A percentile compares a stretch with the other conserved stretches of the same genome.
phyloP scores from a whole-genome alignment of 2,329 filamentous ascomycete species.

The Fonsecaea erecta region DNA sequence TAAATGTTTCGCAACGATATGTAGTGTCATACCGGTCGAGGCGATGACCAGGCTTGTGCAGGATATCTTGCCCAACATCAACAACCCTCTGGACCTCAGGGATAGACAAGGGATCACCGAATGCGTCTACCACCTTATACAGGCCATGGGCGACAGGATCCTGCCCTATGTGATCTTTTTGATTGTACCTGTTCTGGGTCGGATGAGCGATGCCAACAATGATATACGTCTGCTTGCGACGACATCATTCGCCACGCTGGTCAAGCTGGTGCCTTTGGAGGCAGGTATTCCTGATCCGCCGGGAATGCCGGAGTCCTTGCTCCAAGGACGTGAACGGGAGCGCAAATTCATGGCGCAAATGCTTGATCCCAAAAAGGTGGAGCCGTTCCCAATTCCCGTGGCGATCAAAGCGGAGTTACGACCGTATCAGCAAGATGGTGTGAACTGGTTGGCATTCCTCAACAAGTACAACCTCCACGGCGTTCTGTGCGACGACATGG shows the following conservation, averaged over 20 bases:
- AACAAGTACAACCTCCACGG: constrained; percentile 98
- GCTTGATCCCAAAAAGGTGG: constrained; percentile 94
- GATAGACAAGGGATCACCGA: constrained; percentile 93
- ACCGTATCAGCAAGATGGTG: constrained; percentile 97
- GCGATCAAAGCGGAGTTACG: constrained; percentile 95
- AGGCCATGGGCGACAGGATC: constrained; percentile 96
- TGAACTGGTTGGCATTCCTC: constrained; percentile 98
- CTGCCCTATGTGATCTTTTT: constrained; percentile 98
- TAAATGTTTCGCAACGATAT: constrained; percentile 95
- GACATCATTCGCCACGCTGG: constrained; percentile 93
- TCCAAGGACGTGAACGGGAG: constrained; percentile 90
- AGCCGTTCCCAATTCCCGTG: constrained; percentile 89
- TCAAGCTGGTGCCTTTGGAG: constrained; percentile 95
- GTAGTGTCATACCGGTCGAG: constrained; percentile 92
- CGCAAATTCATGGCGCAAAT: constrained; percentile 96
- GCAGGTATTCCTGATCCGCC: constrained; percentile 96
- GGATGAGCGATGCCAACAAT: constrained; percentile 98
- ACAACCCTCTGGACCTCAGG: constrained; percentile 83
- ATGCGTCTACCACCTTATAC: constrained; percentile 93
- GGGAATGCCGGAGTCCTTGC: constrained; percentile 82
- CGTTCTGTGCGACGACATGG: constrained; percentile 99
- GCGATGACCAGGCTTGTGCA: constrained; percentile 97
- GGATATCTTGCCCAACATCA: constrained; percentile 88
- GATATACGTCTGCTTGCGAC: constrained; percentile 93
- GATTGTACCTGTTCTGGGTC: constrained; percentile 91